Evolutionary conservation across 306 rosid species (phyloP).

Genomic region (Acacia acuminata): DNA sequence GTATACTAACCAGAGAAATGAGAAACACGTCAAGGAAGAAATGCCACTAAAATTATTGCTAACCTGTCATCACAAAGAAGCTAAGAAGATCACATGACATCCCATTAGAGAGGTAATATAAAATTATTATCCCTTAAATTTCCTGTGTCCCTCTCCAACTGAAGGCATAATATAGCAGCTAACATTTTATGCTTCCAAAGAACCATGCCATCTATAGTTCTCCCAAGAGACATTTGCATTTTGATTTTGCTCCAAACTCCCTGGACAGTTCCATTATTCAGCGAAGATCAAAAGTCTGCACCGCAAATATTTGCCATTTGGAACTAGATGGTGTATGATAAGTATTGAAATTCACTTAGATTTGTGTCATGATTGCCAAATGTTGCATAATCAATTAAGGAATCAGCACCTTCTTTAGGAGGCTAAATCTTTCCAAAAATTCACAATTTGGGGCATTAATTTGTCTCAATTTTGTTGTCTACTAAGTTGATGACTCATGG

Average conservation of each 20-base stretch:
- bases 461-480: neutral
- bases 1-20: slow-evolving; percentile 7
- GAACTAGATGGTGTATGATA: neutral
- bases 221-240: slow-evolving; percentile 12
- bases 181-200: slow-evolving; percentile 13
- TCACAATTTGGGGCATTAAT: neutral
- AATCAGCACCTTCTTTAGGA: neutral
- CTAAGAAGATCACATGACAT: slow-evolving; percentile 15
- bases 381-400: neutral
- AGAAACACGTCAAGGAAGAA: slow-evolving; percentile 14
- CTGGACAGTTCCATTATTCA: slow-evolving; percentile 3
- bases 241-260: slow-evolving; percentile 21
- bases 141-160: neutral
- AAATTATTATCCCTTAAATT: neutral
- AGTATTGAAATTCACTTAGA: neutral
- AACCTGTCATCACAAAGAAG: slow-evolving; percentile 1
- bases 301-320: neutral
- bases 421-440: slow-evolving; percentile 1
- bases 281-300: neutral
- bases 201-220: slow-evolving; percentile 14
- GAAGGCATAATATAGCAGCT: neutral
- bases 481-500: neutral
- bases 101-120: neutral
- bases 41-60: slow-evolving; percentile 11
- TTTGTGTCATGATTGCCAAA: neutral